Base-by-base conservation (phyloP, 2,329 filamentous ascomycete genomes). In the Lecanicillium sp. region DNA sequence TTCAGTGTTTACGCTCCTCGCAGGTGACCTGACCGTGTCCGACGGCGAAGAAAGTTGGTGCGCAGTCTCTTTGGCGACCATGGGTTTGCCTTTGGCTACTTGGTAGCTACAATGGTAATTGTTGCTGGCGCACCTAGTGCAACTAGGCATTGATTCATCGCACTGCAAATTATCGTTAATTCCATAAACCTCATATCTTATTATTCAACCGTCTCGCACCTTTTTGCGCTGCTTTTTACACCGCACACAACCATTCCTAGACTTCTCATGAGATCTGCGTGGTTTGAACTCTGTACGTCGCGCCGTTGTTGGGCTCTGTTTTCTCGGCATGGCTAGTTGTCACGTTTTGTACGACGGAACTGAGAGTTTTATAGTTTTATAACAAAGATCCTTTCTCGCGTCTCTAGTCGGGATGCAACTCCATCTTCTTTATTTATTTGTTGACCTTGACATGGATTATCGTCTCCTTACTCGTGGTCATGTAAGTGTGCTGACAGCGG, bases 61-160 rank as follows among this genome's bases (percentile, higher is more conserved):
- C 31, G 40, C 22, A 43, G 44, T 38, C 22, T 19, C 17, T 15
- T 33, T 38, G 12, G 20, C 13, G 17, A 40, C 40, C 14, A 19
- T 42, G n/a, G n/a, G n/a, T n/a, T n/a, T n/a, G n/a, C n/a, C 18
- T 10, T 30, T 12, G 33, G 42, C 7, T 33, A 34, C 20, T 34
- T 48, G 51, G 39, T 62, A 61, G 29, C 49, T 44, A 39, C 58
- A 62, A 15, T 7, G 37, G 37, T 55, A 45, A 31, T 46, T 45
- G 42, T 49, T 51, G 44, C 55, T 57, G 35, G 44, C 39, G 41
- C 59, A 62, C 46, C 59, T 46, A 5, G 54, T 55, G 45, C 59
- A 62, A 13, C 47, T 52, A 4, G 59, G 59, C 22, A 36, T 49
- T 30, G 39, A 33, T 39, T 62, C 59, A 36, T 62, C 58, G 43